Base-by-base conservation (phyloP, 1,139 yeast species). In the Nakaseomyces nivariensis region DNA sequence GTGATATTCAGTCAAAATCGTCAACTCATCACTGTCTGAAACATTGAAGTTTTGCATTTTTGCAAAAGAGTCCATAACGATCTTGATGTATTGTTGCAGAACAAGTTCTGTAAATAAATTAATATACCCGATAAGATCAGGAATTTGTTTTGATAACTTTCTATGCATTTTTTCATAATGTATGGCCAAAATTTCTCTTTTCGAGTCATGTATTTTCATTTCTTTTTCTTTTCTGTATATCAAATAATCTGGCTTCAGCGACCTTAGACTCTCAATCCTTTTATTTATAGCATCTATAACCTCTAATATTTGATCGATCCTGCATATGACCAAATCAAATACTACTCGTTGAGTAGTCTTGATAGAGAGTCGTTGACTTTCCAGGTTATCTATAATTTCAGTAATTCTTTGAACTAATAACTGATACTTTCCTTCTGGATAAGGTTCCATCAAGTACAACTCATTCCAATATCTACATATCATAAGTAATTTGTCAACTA, bases 171-270 rank as follows among this genome's bases (percentile, higher is more conserved):
- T 49, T 46, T 57, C 60, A 47, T 59, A 63, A 52, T 58, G 66
- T 50, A 59, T 57, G n/a, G 58, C 63, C 6, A 67, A 51, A 1
- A 63, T 52, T 43, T 61, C 55, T 48, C 63, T 49, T 51, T 63
- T 60, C 26, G 62, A 52, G 51, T 62, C 63, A 34, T 57, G 55
- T 3, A 51, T 43, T 29, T 58, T 54, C 8, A 58, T 48, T n/a
- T 63, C 58, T 49, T 54, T 59, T 11, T 63, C 58, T 48, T 54
- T 52, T 36, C 61, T 50, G 47, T 55, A 62, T 4, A 55, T 46
- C 41, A 60, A 51, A 47, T 67, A 69, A 13, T 70, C 70, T 13
- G 59, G 62, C 52, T 67, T 63, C 47, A 66, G 52, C 1, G 56
- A 46, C 27, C 60, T 60, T 25, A 68, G 61, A 49, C 63, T 67